Conservation (phyloP, 495 filamentous ascomycete genomes). For the Aspergillus leporis region DNA sequence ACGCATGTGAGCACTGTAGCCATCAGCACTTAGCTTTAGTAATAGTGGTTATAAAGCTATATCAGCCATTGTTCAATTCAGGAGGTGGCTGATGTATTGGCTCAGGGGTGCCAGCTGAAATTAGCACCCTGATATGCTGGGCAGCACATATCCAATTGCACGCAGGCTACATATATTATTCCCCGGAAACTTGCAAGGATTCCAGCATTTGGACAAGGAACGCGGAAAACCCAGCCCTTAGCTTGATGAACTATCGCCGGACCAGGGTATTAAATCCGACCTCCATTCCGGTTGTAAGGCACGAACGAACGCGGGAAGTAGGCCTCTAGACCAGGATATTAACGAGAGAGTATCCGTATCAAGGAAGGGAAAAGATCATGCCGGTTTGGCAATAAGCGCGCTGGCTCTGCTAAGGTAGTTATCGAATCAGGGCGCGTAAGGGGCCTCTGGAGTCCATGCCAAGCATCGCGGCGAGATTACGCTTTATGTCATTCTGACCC, state of each 20-base stretch:
- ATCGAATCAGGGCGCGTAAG: constrained; percentile 31
- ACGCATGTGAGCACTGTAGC: background rate
- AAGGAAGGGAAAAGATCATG: constrained; percentile 17
- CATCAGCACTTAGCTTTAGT: background rate
- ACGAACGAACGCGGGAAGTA: background rate
- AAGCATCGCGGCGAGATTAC: constrained; percentile 19
- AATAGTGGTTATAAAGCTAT: background rate
- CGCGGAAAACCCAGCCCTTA: constrained; percentile 7
- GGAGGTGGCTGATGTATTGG: constrained; percentile 25
- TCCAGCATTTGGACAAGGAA: constrained; percentile 2
- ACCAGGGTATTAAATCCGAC: constrained; percentile 9
- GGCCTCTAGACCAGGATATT: constrained; percentile 18
- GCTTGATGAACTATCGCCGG: constrained; percentile 12
- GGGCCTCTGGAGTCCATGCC: constrained; percentile 18
- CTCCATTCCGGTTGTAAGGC: constrained; percentile 7
- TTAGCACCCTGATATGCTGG: constrained; percentile 6
- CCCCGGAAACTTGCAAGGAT: constrained; percentile 10
- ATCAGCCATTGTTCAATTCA: constrained; percentile 15
- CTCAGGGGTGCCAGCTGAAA: constrained; percentile 10
- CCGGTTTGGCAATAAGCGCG: constrained; percentile 28
- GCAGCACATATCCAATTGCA: constrained; percentile 1
- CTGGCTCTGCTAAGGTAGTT: constrained; percentile 25
- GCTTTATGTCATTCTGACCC: constrained; percentile 19
- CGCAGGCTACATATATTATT: constrained; percentile 7
- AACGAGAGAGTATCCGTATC: constrained; percentile 9